Conservation (phyloP, 164 flowering plant species). For the Tetrastigma voinierianum region DNA sequence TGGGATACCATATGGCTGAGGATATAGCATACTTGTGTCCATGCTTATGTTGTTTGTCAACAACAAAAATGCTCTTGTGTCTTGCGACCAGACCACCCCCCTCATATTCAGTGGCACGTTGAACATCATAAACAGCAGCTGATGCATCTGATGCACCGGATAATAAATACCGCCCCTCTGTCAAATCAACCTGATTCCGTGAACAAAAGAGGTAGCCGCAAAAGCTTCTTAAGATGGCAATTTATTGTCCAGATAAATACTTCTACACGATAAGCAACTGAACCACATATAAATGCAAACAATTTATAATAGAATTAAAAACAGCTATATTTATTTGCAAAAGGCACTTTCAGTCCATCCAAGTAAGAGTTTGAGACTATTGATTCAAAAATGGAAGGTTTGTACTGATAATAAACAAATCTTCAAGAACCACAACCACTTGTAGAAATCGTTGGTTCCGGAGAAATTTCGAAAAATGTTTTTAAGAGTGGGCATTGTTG, state of each 20-base stretch:
- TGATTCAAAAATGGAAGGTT: no score
- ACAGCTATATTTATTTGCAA: no score
- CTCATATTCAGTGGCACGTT: slow-evolving; percentile 53
- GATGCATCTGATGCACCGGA: slow-evolving; percentile 93
- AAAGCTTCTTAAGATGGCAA: slow-evolving; percentile 3
- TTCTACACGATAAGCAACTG: not conserved
- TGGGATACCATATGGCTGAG: slow-evolving; percentile 92
- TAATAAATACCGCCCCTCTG: slow-evolving; percentile 83
- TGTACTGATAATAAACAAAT: no score
- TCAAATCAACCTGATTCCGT: slow-evolving; percentile 84
- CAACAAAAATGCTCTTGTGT: slow-evolving; percentile 52
- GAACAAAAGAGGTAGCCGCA: slow-evolving; percentile 22
- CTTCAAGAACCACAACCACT: no score
- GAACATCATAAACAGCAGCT: slow-evolving; percentile 78
- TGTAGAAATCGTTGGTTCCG: no score
- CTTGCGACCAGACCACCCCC: slow-evolving; percentile 66
- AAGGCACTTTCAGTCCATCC: no score
- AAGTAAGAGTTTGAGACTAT: no score
- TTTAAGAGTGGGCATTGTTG: no score
- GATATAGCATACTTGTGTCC: slow-evolving; percentile 83
- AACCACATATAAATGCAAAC: not conserved
- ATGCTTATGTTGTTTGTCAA: slow-evolving; percentile 75
- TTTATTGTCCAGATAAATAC: not conserved
- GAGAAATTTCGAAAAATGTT: no score
- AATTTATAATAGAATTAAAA: no score